Conservation (phyloP, 768 basidiomycete genomes). For the Rickenella mellea region DNA sequence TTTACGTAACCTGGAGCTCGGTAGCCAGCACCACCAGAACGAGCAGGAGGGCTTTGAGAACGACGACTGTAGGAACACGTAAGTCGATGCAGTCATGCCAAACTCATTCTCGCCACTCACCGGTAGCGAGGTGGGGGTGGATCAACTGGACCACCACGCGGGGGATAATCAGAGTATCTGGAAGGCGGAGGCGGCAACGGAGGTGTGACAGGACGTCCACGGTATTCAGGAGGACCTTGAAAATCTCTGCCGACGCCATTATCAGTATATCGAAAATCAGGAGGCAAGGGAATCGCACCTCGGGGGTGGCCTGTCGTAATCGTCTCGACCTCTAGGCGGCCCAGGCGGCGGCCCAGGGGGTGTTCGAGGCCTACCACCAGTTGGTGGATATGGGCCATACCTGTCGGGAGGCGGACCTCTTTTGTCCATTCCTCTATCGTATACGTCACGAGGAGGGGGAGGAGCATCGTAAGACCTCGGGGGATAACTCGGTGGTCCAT, state of each 20-base stretch:
- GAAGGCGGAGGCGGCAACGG: conserved; percentile 20
- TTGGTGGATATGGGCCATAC: conserved; percentile 33
- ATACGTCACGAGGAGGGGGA: conserved; percentile 40
- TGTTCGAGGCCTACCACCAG: conserved; percentile 40
- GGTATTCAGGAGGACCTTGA: conserved; percentile 45
- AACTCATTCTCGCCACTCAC: conserved; percentile 5
- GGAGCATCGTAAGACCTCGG: conserved; percentile 43
- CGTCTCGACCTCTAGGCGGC: conserved; percentile 52
- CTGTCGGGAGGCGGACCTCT: conserved; percentile 34
- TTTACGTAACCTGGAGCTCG: conserved; percentile 4
- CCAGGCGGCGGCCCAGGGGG: conserved; percentile 39
- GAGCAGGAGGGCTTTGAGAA: conserved; percentile 58
- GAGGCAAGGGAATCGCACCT: conserved; percentile 34
- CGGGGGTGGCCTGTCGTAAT: conserved; percentile 50
- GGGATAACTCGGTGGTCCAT: conserved; percentile 38
- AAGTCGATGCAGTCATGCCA: background rate
- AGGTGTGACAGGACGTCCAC: conserved; percentile 44
- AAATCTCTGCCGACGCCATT: conserved; percentile 3
- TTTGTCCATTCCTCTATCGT: conserved; percentile 51
- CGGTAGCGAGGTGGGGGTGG: conserved; percentile 1
- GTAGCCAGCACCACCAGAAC: conserved; percentile 36
- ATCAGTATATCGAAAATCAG: background rate
- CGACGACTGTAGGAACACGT: conserved; percentile 40
- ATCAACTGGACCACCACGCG: conserved; percentile 28
- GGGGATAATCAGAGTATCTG: conserved; percentile 42